Evolutionary conservation across 2,329 filamentous ascomycete genomes (phyloP), one percentile per base, ranked within the genome.

Genomic region (Apiospora arundinis): DNA sequence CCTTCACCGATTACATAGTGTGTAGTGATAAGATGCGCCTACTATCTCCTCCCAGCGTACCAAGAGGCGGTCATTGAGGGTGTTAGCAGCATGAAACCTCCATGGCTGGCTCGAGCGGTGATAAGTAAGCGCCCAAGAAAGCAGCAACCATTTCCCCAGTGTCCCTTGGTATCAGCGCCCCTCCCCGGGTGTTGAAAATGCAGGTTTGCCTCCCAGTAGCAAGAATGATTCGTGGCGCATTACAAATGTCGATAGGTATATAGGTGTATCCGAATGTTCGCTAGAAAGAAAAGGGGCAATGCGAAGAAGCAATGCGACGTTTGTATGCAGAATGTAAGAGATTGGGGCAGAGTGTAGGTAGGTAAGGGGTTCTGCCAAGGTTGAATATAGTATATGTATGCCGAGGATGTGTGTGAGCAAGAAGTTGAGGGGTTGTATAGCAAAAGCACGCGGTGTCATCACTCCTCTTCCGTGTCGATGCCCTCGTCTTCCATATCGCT

Each of bases 381-480:
- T 56, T 67, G 65, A 74, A 73, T 74, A 72, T 28, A 71, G 74
- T 74, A 69, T 65, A 42, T 46, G 49, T 60, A n/a, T 18, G 42
- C 25, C n/a, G 37, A 52, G 68, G 45, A 40, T 45, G 46, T 69
- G 68, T 45, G 37, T 67, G 66, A n/a, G 48, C 67, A 44, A 48
- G 28, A 60, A 48, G 68, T 21, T 18, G n/a, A 9, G 67, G 69
- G 49, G 6, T 14, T 12, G 18, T 16, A 48, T 5, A 18, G 23
- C 23, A 23, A 28, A 52, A 52, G 23, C 23, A 16, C n/a, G 23
- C n/a, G 23, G 25, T 25, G 12, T 18, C 8, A 40, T 63, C 32
- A 63, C 32, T 81, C 80, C 71, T 81, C 78, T 71, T 82, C 81
- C 23, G 80, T 81, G 45, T 81, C 81, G 72, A 79, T 82, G 60